A percentile compares a stretch with the other conserved stretches of the same genome.
Evolutionary conservation across 83 land plant genomes (phyloP).

Genomic region (Diphasiastrum complanatum): DNA sequence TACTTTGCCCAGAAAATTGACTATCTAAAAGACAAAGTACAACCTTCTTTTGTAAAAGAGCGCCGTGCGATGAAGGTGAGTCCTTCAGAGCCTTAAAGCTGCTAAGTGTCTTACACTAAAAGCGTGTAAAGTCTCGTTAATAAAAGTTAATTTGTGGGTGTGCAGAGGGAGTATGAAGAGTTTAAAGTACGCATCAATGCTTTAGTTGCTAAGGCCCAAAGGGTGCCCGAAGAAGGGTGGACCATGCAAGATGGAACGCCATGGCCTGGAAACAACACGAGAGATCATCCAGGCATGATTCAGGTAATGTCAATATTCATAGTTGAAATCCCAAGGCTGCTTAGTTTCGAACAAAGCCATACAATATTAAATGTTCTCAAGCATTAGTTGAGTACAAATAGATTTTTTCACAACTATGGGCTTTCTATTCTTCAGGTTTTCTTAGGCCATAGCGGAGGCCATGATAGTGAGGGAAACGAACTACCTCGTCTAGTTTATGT

Average conservation of each 20-base stretch:
- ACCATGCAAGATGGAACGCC: too few species aligned
- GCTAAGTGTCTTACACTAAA: too few species aligned
- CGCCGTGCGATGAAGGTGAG: too few species aligned
- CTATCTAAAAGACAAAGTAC: too few species aligned
- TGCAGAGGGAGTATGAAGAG: constrained; percentile 83
- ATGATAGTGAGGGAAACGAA: constrained; percentile 22
- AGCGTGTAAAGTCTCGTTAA: too few species aligned
- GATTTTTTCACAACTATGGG: background rate
- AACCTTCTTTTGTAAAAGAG: too few species aligned
- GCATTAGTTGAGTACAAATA: background rate
- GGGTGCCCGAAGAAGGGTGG: too few species aligned
- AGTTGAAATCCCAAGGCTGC: background rate
- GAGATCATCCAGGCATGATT: constrained; percentile 86
- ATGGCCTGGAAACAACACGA: constrained; percentile 52
- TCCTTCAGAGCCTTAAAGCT: too few species aligned
- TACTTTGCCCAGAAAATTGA: too few species aligned
- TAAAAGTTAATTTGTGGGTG: too few species aligned
- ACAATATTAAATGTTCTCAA: background rate
- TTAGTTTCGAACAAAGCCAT: background rate
- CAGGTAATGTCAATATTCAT: constrained; percentile 34
- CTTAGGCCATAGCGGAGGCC: constrained; percentile 72
- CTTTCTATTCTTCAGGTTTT: constrained; percentile 44
- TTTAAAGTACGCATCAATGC: constrained; percentile 77
- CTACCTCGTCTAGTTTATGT: constrained; percentile 56
- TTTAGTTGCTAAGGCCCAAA: constrained; percentile 67